Conservation (phyloP, 305 asterid genomes). For the Andrographis paniculata region DNA sequence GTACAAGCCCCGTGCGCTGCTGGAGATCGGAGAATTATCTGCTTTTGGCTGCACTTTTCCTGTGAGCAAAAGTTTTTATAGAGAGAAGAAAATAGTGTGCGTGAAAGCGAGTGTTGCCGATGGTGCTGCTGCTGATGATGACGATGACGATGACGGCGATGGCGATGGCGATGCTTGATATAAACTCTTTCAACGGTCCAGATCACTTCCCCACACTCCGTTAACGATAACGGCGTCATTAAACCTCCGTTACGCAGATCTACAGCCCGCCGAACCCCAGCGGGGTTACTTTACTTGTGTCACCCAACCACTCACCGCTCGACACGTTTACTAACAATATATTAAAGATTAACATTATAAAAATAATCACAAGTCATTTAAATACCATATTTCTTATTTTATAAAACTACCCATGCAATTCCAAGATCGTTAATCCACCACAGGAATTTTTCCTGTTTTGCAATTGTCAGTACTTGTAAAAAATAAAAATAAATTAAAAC, state of each 20-base stretch:
- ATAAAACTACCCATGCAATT: neutral
- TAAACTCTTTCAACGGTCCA: slow-evolving; percentile 10
- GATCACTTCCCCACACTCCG: slow-evolving; percentile 18
- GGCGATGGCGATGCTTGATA: neutral
- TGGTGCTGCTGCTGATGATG: slow-evolving; percentile 23
- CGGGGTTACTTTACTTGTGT: too few species aligned
- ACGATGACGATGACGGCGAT: slow-evolving; percentile 18
- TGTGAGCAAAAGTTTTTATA: slow-evolving; percentile 13
- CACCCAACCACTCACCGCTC: neutral
- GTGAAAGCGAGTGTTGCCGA: slow-evolving; percentile 18
- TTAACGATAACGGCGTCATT: slow-evolving; percentile 27
- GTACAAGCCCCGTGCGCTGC: slow-evolving; percentile 16
- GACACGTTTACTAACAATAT: slow-evolving; percentile 22
- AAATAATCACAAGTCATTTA: too few species aligned
- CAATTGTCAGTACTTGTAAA: neutral
- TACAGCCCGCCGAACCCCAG: slow-evolving; percentile 4
- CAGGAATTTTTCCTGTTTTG: too few species aligned
- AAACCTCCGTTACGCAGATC: slow-evolving; percentile 29
- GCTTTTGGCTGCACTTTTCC: slow-evolving; percentile 23
- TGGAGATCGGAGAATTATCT: slow-evolving; percentile 18
- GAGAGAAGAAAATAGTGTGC: slow-evolving; percentile 15
- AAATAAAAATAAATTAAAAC: too few species aligned
- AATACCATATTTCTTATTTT: too few species aligned
- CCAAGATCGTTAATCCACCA: too few species aligned
- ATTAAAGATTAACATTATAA: too few species aligned